Evolutionary conservation across 2,329 filamentous ascomycete genomes (phyloP), one percentile per base, ranked within the genome.

Genomic region (Blastomyces parvus): DNA sequence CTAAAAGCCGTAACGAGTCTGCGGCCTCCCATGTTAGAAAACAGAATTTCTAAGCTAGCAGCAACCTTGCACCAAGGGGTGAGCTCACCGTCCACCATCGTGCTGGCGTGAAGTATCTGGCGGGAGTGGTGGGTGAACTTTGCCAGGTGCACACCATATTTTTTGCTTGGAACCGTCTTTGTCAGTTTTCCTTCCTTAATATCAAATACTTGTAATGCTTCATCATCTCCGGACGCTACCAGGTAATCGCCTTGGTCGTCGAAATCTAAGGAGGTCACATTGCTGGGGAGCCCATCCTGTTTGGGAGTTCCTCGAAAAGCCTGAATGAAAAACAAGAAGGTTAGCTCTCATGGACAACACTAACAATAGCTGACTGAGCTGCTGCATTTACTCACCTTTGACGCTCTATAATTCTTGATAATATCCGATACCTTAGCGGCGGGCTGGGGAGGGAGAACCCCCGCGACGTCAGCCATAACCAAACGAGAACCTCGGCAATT

Each of bases 121-220:
- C 90, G 90, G 67, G 87, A 87, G 65, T 93, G 89, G 74, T 97
- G 94, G 0, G 93, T 96, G 76, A 97, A 99, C 69, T 90, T 89
- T 46, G 94, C 94, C 63, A 97, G 83, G 74, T 96, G 94, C 22
- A 91, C 91, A 64, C 94, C 94, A 71, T 99, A 99, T 74, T 99
- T 99, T 74, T 97, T 96, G 78, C 90, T 95, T 60, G 95, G 86
- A 57, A 97, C 83, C 64, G 88, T 88, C 78, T 97, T 97, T 57
- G 91, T 89, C 69, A 91, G 88, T 65, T 89, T 89, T 4, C 94
- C 94, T 67, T 96, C 91, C 71, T 89, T 90, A 66, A 96, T 88
- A 71, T 94, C 96, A 79, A 95, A 99, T 40, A 99, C 87, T 72
- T 97, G 92, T 66, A 99, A 89, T 3, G 90, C 95, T 74, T 97